phyloP scores from a whole-genome alignment of 805 yeast species.

The Wickerhamomyces hampshirensis region DNA sequence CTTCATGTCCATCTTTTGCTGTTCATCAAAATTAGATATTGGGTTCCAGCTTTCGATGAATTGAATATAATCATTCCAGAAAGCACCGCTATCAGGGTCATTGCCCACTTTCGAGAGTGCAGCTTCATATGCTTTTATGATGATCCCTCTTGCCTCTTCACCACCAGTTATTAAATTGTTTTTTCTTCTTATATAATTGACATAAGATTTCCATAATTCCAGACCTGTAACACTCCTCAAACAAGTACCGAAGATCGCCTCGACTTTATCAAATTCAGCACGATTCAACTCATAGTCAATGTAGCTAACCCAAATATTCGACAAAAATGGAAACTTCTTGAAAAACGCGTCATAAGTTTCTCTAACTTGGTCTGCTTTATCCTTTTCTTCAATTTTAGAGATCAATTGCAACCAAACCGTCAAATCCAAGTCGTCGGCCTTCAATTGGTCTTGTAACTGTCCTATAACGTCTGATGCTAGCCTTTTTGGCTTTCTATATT shows the following conservation, averaged over 20 bases:
- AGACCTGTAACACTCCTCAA: conserved; percentile 60
- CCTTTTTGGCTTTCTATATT: conserved; percentile 21
- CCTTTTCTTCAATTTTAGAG: conserved; percentile 42
- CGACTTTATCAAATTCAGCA: conserved; percentile 64
- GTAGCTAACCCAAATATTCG: conserved; percentile 71
- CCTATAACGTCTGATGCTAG: conserved; percentile 47
- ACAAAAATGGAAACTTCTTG: conserved; percentile 60
- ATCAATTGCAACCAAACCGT: conserved; percentile 54
- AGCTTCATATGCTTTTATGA: conserved; percentile 78
- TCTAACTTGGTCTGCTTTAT: conserved; percentile 55
- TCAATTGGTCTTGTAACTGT: conserved; percentile 50
- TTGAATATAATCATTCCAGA: conserved; percentile 83
- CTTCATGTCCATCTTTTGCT: conserved; percentile 70
- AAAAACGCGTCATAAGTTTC: conserved; percentile 57
- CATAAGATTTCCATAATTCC: conserved; percentile 70
- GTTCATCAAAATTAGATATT: conserved; percentile 75
- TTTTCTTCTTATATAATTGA: conserved; percentile 67
- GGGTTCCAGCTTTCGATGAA: conserved; percentile 79
- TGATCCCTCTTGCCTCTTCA: conserved; percentile 68
- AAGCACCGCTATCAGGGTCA: conserved; percentile 62
- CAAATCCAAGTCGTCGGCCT: conserved; percentile 48
- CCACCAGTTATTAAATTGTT: conserved; percentile 74
- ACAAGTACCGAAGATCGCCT: conserved; percentile 58
- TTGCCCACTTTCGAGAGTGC: conserved; percentile 75
- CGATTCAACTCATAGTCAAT: conserved; percentile 58